Conservation (phyloP, 225 moss, liverwort and hornwort species). For the Pleurozium schreberi region DNA sequence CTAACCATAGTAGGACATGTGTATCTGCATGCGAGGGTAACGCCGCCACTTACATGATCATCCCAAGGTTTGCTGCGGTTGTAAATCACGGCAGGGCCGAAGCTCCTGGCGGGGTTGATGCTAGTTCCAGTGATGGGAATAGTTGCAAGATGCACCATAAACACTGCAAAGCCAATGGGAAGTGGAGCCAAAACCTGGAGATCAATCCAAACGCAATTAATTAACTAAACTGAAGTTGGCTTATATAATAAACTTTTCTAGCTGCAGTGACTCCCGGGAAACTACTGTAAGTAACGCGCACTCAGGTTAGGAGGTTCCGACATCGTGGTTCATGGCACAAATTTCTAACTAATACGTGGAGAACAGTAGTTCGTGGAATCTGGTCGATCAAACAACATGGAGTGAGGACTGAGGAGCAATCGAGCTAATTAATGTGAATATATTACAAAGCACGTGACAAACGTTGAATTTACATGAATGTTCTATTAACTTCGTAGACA, state of each 20-base stretch:
- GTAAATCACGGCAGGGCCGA: constrained; percentile 34
- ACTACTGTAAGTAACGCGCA: not conserved
- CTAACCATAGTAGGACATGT: not conserved
- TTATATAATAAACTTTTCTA: not conserved
- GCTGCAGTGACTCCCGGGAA: not conserved
- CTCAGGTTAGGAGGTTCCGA: not conserved
- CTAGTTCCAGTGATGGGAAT: constrained; percentile 38
- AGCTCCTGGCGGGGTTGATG: constrained; percentile 47
- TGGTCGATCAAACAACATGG: not conserved
- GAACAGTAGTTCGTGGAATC: not conserved
- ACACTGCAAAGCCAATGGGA: constrained; percentile 45
- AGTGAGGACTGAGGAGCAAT: not conserved
- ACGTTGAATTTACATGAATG: not conserved
- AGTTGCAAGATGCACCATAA: constrained; percentile 34
- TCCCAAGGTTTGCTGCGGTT: constrained; percentile 25
- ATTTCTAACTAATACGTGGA: not conserved
- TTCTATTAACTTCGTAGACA: not conserved
- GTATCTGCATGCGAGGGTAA: not conserved
- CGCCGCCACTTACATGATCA: constrained; percentile 13
- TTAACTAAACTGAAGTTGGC: not conserved
- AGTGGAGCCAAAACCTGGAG: constrained; percentile 37
- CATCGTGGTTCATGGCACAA: not conserved
- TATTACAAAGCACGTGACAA: not conserved
- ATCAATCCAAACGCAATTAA: not conserved
- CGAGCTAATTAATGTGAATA: not conserved